These are phyloP conservation scores for Pseudogymnoascus sp. DNA, from an alignment of 2,329 filamentous ascomycete species.

Conservation along the genomic window DNA sequence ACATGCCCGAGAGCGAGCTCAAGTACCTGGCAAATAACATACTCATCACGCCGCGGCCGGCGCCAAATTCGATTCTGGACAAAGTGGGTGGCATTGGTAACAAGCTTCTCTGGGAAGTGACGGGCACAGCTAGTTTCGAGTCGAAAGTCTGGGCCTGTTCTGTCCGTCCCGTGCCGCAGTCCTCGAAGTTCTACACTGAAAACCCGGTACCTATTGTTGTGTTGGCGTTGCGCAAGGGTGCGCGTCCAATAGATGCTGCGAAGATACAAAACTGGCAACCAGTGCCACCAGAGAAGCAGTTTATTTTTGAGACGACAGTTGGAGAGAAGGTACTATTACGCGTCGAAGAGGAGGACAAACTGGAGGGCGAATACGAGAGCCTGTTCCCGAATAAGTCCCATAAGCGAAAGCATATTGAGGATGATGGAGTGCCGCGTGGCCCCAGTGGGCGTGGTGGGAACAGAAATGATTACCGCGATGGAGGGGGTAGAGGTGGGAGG, in stretches of 20 bases:
- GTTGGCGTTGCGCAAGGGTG: constrained; percentile 66
- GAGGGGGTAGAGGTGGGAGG: constrained; percentile 30
- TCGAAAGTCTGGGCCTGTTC: constrained; percentile 81
- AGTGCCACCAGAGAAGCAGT: constrained; percentile 58
- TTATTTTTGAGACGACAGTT: constrained; percentile 74
- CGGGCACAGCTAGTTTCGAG: constrained; percentile 64
- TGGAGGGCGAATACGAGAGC: constrained; percentile 55
- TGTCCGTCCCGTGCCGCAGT: constrained; percentile 61
- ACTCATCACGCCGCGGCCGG: constrained; percentile 74
- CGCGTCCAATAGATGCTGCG: constrained; percentile 68
- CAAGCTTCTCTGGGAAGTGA: constrained; percentile 77
- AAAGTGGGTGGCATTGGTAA: constrained; percentile 82
- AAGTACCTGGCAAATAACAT: constrained; percentile 84
- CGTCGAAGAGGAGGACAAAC: constrained; percentile 62
- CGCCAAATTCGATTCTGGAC: constrained; percentile 61
- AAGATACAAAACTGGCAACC: constrained; percentile 80
- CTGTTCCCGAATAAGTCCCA: constrained; percentile 50
- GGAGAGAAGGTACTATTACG: constrained; percentile 78
- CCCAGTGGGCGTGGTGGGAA: constrained; percentile 27
- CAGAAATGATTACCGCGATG: constrained; percentile 26
- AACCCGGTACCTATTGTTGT: constrained; percentile 73
- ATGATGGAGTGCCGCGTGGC: constrained; percentile 36
- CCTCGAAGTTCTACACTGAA: constrained; percentile 66
- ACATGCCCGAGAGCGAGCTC: constrained; percentile 59
- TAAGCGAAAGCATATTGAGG: constrained; percentile 54